Evolutionary conservation across 345 rosid species (phyloP).

Genomic region (Gossypium turneri): DNA sequence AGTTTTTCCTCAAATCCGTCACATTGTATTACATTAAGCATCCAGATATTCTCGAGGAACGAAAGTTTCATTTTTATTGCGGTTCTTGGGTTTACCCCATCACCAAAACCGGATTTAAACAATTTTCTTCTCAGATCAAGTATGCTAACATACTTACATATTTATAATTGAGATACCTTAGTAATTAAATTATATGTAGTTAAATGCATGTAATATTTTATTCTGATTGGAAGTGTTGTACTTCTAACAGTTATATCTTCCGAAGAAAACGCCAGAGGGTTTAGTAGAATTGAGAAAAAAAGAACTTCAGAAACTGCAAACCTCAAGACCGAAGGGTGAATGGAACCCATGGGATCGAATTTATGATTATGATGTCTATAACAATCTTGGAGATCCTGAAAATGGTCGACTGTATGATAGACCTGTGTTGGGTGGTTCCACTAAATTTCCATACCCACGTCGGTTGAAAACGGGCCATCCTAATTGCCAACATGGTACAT

Average conservation of each 20-base stretch:
- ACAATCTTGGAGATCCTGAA: conserved; percentile 48
- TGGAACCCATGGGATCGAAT: conserved; percentile 51
- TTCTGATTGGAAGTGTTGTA: neutral
- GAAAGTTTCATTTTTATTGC: conserved; percentile 44
- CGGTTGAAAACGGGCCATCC: conserved; percentile 43
- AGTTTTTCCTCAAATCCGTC: conserved; percentile 52
- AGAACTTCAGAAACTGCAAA: conserved; percentile 43
- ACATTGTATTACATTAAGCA: conserved; percentile 11
- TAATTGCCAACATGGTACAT: conserved; percentile 28
- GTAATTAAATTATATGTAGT: no score
- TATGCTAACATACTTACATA: conserved; percentile 16
- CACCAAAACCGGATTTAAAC: conserved; percentile 28
- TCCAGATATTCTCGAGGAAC: neutral
- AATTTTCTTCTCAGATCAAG: conserved; percentile 54
- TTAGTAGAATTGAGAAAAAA: conserved; percentile 35
- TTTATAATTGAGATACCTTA: no score
- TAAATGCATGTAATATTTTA: no score
- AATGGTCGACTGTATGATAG: conserved; percentile 30
- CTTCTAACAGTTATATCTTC: conserved; percentile 42
- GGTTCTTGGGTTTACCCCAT: conserved; percentile 58
- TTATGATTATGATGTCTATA: conserved; percentile 52
- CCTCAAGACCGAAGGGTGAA: conserved; percentile 31
- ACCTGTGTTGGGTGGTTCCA: conserved; percentile 47
- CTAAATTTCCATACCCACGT: conserved; percentile 48
- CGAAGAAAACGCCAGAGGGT: conserved; percentile 40